Base-by-base conservation (phyloP, 805 yeast genomes). In the Metschnikowia colocasiae region DNA sequence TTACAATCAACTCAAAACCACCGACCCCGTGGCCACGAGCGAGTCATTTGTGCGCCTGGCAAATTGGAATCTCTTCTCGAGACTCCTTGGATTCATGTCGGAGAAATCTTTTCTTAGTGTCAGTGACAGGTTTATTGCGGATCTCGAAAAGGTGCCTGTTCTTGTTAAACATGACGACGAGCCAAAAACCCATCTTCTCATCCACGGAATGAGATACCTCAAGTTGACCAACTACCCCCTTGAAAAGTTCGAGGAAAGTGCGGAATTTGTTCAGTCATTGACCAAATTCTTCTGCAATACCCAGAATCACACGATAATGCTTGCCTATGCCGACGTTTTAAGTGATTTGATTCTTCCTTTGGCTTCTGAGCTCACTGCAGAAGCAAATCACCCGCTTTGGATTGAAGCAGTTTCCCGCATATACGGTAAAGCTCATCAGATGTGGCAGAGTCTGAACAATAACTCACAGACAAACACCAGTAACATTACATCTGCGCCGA, bases 321-420 rank as follows among this genome's bases (percentile, higher is more conserved):
- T 79, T 48, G 91, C 96, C 1, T 95, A 92, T 60, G 86, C 94
- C 40, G 96, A 89, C 53, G 96, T 89, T 1, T 72, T 91, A 33
- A 77, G 85, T 47, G 83, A 80, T 45, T 75, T 94, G 22, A 67
- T 94, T 2, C 68, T 89, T 34, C 95, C 97, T 0, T 64, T 94
- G 20, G 95, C 97, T 0, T 92, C 88, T 7, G 74, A 82, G 1
- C 74, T 91, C 27, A 88, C 97, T 0, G 98, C 97, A 0, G 99
- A 94, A 61, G 91, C 89, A 0, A 92, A 94, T 59, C 96, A 92
- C 62, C 99, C 99, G 3, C 81, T 85, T 1, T 94, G 99, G 99
- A 82, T 84, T 0, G 87, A 82, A 34, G 94, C 97, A 0, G 79
- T 89, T 45, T 77, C 78, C 19, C 68, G 73, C 16, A 80, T 92